Base-by-base conservation (phyloP, 345 rosid genomes). In the Euphorbia peplus region DNA sequence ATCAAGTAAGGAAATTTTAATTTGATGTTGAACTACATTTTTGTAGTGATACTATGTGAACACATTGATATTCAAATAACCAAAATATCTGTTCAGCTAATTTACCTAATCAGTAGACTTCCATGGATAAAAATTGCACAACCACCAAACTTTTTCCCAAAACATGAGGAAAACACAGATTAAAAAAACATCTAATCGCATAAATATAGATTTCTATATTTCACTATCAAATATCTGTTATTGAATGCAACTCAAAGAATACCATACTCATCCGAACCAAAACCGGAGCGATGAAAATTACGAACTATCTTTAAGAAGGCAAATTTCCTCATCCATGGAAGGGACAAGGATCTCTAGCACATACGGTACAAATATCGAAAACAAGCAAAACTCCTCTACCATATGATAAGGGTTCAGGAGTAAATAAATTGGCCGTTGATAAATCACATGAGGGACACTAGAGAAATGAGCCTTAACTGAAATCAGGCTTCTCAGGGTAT, bases 401-500 rank as follows among this genome's bases (percentile, higher is more conserved):
- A 69, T 35, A 60, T 24, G 22, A 60, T 9, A 60, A 59, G 66
- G 65, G 73, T 69, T 69, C 73, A 37, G 60, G 60, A 70, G 60
- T 25, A 37, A 60, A 70, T 60, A 69, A 32, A 48, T 1, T 19
- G 18, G 3, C 35, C 66, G 1, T 57, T 65, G 32, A 1, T 9
- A 7, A 60, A 19, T 35, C 42, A 1, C 11, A 8, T 7, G 48
- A 30, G 1, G 39, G 11, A 22, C 18, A 10, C n/a, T 2, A 35
- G 15, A n/a, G 25, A 32, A 68, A 18, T 13, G 21, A 2, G n/a
- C 52, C 75, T 64, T 77, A 85, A 18, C 62, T 73, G 73, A 84
- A 84, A 19, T 84, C 75, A 2, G 90, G 91, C 81, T 83, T 84
- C 47, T 73, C 83, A 0, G 95, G 95, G 41, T 84, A 90, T 60